These are phyloP conservation scores for Cercospora sp. DNA, from an alignment of 2,329 filamentous ascomycete species.

Conservation along the genomic window DNA sequence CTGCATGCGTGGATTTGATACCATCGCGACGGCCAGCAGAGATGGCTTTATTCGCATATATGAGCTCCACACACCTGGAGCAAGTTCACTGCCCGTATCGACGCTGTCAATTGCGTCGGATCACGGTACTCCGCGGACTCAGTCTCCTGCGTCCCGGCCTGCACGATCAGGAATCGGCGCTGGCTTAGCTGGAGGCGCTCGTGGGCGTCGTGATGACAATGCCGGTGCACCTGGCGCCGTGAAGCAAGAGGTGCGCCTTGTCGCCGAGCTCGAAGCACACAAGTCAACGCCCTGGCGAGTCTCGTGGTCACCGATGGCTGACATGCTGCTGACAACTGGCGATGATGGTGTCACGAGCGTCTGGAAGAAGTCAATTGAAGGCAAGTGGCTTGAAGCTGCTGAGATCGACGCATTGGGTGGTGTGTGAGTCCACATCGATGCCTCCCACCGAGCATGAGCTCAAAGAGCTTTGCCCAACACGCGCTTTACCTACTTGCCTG, in stretches of 20 bases:
- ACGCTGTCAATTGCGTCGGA: slow-evolving; percentile 23
- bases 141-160: slow-evolving; percentile 22
- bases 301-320: slow-evolving; percentile 61
- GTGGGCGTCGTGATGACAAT: slow-evolving; percentile 55
- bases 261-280: slow-evolving; percentile 67
- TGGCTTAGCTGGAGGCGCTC: slow-evolving; percentile 49
- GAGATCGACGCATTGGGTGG: slow-evolving; percentile 45
- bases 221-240: slow-evolving; percentile 64
- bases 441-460: neutral
- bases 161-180: slow-evolving; percentile 53
- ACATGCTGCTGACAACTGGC: slow-evolving; percentile 72
- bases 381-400: slow-evolving; percentile 51
- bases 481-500: neutral
- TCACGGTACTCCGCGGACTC: slow-evolving; percentile 14
- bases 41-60: slow-evolving; percentile 91
- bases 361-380: slow-evolving; percentile 53
- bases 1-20: slow-evolving; percentile 84
- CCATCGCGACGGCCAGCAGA: slow-evolving; percentile 88
- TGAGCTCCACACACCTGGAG: slow-evolving; percentile 63
- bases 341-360: slow-evolving; percentile 65
- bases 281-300: slow-evolving; percentile 74
- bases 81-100: slow-evolving; percentile 24
- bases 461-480: neutral
- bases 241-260: slow-evolving; percentile 61
- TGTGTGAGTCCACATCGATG: neutral